Evolutionary conservation across 148 eudicot genomes (phyloP), one percentile per base, ranked within the genome.

Genomic region (Linanthus parryae): DNA sequence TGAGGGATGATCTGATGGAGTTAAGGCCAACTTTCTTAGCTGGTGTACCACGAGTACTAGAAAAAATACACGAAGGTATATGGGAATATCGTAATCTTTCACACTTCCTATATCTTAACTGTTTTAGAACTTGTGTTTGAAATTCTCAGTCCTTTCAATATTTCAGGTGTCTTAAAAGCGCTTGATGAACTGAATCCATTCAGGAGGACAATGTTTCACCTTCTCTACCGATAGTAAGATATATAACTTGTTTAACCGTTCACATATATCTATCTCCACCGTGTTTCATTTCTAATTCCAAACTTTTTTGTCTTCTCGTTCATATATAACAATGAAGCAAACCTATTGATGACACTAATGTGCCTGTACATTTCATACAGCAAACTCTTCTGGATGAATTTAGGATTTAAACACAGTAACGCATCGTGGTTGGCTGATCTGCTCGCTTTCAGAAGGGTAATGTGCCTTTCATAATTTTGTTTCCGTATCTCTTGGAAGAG

Each of bases 401-500:
- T 61, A 52, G 99, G 96, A 14, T 94, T 69, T 71, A 94, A 94
- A 45, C 86, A 94, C 20, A 88, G 78, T 64, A 42, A 80, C 52
- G 96, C 99, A 19, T 94, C 99, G 28, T 89, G 85, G 48, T 48
- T 94, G 71, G 91, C 92, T 7, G 99, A 88, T 75, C 61, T 82
- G 18, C 72, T 94, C 37, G 96, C 99, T 42, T 88, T 94, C 60
- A 71, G 92, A 64, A 94, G 88, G 99, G 99, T 88, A 35, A 30
- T 27, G 11, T 28, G 18, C 2, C 16, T 34, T 22, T 3, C 9
- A 7, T 4, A 33, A 15, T 31, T 7, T 39, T 3, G 5, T 43
- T 33, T 17, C 27, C 14, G 30, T 30, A 34, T 45, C 15, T n/a
- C 21, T 48, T 33, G 20, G n/a, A 8, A 2, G 43, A 40, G 20